These are phyloP conservation scores for Skeletonema costatum DNA, from an alignment of 108 stramenopile genomes.

Conservation along the genomic window DNA sequence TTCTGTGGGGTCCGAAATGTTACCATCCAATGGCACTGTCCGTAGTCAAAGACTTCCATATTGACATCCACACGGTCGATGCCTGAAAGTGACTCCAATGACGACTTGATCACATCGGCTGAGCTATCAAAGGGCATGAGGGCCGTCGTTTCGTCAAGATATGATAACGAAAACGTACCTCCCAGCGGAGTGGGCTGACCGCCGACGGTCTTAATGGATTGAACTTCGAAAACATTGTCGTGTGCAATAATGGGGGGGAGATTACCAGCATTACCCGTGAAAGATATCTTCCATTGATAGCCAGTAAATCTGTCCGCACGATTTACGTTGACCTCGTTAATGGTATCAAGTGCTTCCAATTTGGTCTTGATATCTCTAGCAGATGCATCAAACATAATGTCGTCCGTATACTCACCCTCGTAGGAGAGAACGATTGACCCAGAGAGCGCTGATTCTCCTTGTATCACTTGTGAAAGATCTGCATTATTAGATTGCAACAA, in stretches of 20 bases:
- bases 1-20: conserved; percentile 69
- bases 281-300: conserved; percentile 77
- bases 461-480: conserved; percentile 30
- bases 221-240: conserved; percentile 56
- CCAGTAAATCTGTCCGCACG: conserved; percentile 54
- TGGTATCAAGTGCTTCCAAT: conserved; percentile 57
- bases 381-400: conserved; percentile 72
- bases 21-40: conserved; percentile 62
- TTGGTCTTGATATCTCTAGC: conserved; percentile 52
- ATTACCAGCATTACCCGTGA: conserved; percentile 74
- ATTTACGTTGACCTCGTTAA: conserved; percentile 55
- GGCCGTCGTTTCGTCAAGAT: conserved; percentile 50
- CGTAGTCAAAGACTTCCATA: conserved; percentile 40
- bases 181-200: conserved; percentile 82
- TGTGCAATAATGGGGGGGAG: conserved; percentile 59
- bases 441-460: conserved; percentile 57
- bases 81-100: conserved; percentile 62
- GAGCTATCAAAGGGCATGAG: conserved; percentile 65
- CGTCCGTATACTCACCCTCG: conserved; percentile 57
- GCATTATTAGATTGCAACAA: conserved; percentile 37
- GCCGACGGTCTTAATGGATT: conserved; percentile 59
- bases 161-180: conserved; percentile 65
- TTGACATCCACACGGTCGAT: conserved; percentile 66
- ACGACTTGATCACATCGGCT: conserved; percentile 57
- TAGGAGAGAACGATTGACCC: conserved; percentile 79